These are phyloP conservation scores for Mrakia gelida DNA, from an alignment of 768 basidiomycete species.

Conservation along the genomic window DNA sequence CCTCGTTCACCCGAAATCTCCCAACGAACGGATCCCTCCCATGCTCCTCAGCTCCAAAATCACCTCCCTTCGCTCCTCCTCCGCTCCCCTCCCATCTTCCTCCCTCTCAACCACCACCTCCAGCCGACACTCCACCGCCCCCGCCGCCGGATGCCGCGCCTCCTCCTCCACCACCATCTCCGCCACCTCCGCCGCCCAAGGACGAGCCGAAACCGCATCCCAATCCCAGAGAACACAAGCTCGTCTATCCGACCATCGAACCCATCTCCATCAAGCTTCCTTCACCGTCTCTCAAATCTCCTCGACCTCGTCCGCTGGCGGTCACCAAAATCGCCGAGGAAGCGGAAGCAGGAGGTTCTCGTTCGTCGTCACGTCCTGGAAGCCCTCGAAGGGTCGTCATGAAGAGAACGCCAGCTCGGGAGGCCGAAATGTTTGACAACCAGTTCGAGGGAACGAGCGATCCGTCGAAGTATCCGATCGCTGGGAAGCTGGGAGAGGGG, in stretches of 20 bases:
- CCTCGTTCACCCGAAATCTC: background rate
- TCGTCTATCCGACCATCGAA: background rate
- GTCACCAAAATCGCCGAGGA: background rate
- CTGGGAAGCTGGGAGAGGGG: constrained; percentile 88
- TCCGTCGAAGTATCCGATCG: constrained; percentile 70
- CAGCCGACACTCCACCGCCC: background rate
- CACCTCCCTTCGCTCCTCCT: background rate
- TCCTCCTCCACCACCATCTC: constrained; percentile 32
- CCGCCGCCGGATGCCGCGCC: background rate
- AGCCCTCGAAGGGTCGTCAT: constrained; percentile 35
- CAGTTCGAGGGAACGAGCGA: constrained; percentile 42
- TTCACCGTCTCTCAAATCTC: background rate
- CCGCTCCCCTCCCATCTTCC: background rate
- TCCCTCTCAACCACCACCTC: background rate
- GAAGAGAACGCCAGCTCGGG: constrained; percentile 36
- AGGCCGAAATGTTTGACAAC: constrained; percentile 33
- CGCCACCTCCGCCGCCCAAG: constrained; percentile 25
- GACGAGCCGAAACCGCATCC: background rate
- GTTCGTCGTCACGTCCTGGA: background rate
- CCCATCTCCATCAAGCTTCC: background rate
- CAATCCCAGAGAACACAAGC: background rate
- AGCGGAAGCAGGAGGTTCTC: background rate
- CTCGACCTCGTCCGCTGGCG: background rate
- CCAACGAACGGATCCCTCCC: background rate
- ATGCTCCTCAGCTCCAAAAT: background rate